Percentiles rank a stretch among this genome's conserved stretches.
Conservation (phyloP, 257 asterid species). For the Lycium barbarum region DNA sequence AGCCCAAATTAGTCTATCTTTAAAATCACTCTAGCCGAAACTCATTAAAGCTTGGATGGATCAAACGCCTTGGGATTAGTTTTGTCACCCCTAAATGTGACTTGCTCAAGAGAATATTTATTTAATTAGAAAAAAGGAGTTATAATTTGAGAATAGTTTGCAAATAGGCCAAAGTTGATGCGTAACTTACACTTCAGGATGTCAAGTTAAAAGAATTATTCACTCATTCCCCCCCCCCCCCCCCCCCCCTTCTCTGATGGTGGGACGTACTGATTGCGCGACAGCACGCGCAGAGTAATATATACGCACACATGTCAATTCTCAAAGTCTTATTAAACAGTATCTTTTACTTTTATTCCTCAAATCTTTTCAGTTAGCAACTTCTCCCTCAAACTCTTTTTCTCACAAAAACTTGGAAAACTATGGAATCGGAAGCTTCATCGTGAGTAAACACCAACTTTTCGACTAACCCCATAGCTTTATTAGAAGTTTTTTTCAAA, state of each 20-base stretch:
- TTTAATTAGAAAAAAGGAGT: neutral
- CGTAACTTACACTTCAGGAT: neutral
- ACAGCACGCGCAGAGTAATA: neutral
- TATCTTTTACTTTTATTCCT: neutral
- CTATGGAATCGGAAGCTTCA: constrained; percentile 65
- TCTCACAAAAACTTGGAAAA: constrained; percentile 29
- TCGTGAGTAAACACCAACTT: constrained; percentile 45
- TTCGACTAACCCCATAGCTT: constrained; percentile 1
- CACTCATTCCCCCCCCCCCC: neutral
- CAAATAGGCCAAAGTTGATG: neutral
- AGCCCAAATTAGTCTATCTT: no score
- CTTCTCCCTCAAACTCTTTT: neutral
- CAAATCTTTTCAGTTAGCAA: neutral
- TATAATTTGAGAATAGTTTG: neutral
- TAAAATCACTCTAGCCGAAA: no score
- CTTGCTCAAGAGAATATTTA: neutral
- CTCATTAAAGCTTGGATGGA: no score
- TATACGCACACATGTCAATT: constrained; percentile 4
- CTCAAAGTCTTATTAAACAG: neutral
- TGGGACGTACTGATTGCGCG: neutral
- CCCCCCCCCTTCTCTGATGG: neutral
- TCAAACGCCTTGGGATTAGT: no score
- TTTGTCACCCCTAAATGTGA: neutral
- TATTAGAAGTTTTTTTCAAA: neutral
- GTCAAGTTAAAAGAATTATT: neutral